Evolutionary conservation across 1,139 yeast genomes (phyloP).

Genomic region (Cylindricascospora bacillispora): DNA sequence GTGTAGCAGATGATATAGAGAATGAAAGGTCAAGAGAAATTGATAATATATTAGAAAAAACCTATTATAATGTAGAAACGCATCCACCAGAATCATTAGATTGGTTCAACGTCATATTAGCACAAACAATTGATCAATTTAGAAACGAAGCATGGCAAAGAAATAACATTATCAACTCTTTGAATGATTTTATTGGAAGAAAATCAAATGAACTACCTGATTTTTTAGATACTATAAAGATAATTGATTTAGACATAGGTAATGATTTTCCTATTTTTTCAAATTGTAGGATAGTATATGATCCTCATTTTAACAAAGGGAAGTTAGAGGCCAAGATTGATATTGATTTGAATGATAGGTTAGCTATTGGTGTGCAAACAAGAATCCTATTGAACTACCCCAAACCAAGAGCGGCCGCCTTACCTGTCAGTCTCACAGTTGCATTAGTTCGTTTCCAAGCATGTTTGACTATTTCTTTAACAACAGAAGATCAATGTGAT

Average conservation of each 20-base stretch:
- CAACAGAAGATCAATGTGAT: constrained; percentile 25
- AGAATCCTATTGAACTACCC: constrained; percentile 74
- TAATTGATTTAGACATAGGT: constrained; percentile 87
- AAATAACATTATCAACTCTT: constrained; percentile 71
- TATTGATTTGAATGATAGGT: constrained; percentile 80
- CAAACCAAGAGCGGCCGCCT: constrained; percentile 66
- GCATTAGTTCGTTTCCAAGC: constrained; percentile 92
- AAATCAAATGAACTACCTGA: constrained; percentile 46
- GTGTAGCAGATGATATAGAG: constrained; percentile 19
- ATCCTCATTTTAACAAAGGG: constrained; percentile 26
- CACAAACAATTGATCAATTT: constrained; percentile 78
- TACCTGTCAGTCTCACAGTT: constrained; percentile 74
- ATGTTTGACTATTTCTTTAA: constrained; percentile 61
- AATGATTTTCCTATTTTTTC: constrained; percentile 92
- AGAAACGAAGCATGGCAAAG: constrained; percentile 75
- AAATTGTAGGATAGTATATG: constrained; percentile 71
- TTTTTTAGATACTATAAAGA: constrained; percentile 61
- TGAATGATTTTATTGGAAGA: constrained; percentile 38
- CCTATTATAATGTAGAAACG: constrained; percentile 79
- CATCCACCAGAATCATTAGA: constrained; percentile 87
- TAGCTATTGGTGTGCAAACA: constrained; percentile 84
- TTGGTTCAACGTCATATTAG: constrained; percentile 92
- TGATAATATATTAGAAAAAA: constrained; percentile 63
- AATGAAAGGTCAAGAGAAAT: constrained; percentile 23
- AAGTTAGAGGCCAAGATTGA: constrained; percentile 84